Percentiles rank a stretch among this genome's conserved stretches.
Evolutionary conservation across 2,329 filamentous ascomycete genomes (phyloP).

Genomic region (Clarireedia paspali): DNA sequence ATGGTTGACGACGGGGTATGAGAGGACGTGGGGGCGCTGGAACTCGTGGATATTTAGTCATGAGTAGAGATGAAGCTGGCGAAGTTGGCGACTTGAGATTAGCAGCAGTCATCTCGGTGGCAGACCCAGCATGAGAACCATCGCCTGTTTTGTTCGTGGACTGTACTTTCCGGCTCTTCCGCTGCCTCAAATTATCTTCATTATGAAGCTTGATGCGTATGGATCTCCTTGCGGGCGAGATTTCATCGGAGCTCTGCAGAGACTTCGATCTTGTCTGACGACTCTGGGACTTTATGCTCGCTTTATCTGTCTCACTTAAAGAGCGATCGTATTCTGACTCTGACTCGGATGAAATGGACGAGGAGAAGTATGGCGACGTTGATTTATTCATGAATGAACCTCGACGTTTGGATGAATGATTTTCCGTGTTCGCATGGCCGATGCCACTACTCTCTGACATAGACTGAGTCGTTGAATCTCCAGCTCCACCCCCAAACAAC

Average conservation of each 20-base stretch:
- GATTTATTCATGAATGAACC: constrained; percentile 12
- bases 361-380: constrained; percentile 35
- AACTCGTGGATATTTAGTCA: constrained; percentile 86
- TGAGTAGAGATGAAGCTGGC: constrained; percentile 50
- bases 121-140: constrained; percentile 29
- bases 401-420: constrained; percentile 12
- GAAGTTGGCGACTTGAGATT: constrained; percentile 93
- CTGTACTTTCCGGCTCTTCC: constrained; percentile 60
- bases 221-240: constrained; percentile 62
- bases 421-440: constrained; percentile 15
- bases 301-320: constrained; percentile 17
- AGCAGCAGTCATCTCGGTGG: constrained; percentile 51
- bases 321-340: constrained; percentile 49
- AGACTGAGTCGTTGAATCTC: constrained; percentile 28
- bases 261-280: constrained; percentile 60
- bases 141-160: constrained; percentile 37
- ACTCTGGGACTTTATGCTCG: constrained; percentile 11
- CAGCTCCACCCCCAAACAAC: constrained; percentile 39
- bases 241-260: constrained; percentile 51
- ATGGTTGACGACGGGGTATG: constrained; percentile 82
- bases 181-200: constrained; percentile 65
- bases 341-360: constrained; percentile 55
- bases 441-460: constrained; percentile 9
- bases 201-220: constrained; percentile 87
- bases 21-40: constrained; percentile 84